Evolutionary conservation across 2,329 filamentous ascomycete genomes (phyloP).

Genomic region (Colletotrichum higginsianum): DNA sequence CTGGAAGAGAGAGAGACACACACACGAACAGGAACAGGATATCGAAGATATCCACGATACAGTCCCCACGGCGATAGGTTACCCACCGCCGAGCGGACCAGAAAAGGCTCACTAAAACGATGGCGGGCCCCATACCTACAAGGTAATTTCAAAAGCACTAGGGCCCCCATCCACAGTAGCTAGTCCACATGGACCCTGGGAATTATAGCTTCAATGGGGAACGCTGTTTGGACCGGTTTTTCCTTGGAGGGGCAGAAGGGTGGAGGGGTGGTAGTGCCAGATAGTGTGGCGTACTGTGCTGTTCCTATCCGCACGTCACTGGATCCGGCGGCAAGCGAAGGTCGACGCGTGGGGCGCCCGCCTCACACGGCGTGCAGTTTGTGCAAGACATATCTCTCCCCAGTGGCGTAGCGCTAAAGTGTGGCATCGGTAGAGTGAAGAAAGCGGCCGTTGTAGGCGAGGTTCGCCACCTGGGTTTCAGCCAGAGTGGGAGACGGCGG

Average conservation of each 20-base stretch:
- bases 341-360: not conserved
- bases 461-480: constrained; percentile 27
- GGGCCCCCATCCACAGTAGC: not conserved
- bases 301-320: not conserved
- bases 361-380: not conserved
- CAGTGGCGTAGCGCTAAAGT: too few relatives aligned
- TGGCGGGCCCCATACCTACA: constrained; percentile 5
- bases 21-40: not conserved
- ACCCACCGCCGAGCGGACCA: not conserved
- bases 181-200: constrained; percentile 6
- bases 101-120: not conserved
- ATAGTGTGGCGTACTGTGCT: too few relatives aligned
- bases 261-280: too few relatives aligned
- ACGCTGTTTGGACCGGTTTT: not conserved
- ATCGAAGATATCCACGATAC: constrained; percentile 9
- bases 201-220: not conserved
- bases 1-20: not conserved
- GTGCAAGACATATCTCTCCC: constrained; percentile 1
- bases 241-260: not conserved
- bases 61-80: not conserved
- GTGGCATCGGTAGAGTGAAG: not conserved
- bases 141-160: constrained; percentile 5
- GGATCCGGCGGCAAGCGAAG: not conserved
- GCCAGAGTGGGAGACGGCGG: constrained; percentile 26
- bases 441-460: not conserved